These are phyloP conservation scores for Starmerella sp. DNA, from an alignment of 805 yeast genomes.

Conservation along the genomic window DNA sequence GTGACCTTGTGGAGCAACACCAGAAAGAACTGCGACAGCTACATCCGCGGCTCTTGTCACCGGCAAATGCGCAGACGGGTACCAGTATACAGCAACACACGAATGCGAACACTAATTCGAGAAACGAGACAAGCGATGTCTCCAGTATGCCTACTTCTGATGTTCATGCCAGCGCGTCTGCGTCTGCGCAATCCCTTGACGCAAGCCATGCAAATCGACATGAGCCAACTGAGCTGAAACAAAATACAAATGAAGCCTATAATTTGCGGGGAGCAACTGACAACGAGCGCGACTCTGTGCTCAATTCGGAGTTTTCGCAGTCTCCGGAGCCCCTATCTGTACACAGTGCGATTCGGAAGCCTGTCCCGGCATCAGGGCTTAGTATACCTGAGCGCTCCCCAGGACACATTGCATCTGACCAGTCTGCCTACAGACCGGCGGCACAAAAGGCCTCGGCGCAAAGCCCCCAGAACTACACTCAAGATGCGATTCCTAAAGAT, in stretches of 20 bases:
- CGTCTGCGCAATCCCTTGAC: too few relatives aligned
- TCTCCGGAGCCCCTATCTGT: neutral
- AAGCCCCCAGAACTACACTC: too few relatives aligned
- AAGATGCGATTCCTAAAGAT: too few relatives aligned
- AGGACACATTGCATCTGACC: neutral
- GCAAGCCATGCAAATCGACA: neutral
- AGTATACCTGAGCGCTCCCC: neutral
- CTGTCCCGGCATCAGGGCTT: neutral
- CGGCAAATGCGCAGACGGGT: neutral
- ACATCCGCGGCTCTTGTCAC: constrained; percentile 5
- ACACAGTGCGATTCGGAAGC: constrained; percentile 1
- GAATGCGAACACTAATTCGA: neutral
- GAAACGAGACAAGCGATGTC: too few relatives aligned
- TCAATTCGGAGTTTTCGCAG: neutral
- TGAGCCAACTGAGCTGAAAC: neutral
- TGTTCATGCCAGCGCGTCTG: too few relatives aligned
- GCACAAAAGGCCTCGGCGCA: neutral
- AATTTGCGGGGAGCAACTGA: neutral
- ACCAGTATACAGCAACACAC: neutral
- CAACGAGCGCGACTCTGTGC: neutral
- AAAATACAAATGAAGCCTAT: neutral
- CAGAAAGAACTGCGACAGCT: constrained; percentile 22
- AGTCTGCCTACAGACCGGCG: neutral
- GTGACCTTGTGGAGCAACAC: constrained; percentile 26
- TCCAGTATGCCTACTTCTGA: too few relatives aligned